Evolutionary conservation across 2,329 filamentous ascomycete genomes (phyloP).

Genomic region (Atkinsonella hypoxylon): DNA sequence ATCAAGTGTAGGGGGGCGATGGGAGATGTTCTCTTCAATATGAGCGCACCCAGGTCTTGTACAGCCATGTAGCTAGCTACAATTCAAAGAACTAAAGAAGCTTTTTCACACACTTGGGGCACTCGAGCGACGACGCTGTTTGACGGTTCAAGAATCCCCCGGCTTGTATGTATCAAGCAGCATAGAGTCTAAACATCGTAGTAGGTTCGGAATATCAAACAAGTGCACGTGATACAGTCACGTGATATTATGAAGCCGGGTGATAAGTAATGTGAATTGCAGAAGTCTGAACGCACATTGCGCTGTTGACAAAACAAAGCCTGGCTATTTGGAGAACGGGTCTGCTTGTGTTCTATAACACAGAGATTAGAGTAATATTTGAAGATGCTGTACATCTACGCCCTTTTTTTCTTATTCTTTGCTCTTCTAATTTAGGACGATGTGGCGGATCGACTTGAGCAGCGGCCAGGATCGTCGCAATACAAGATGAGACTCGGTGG

Average conservation of each 20-base stretch:
- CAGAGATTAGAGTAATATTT: too few species aligned
- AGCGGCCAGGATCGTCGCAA: neutral
- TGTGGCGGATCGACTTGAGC: neutral
- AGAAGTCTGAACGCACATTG: too few species aligned
- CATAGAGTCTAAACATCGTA: neutral
- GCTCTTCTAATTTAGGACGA: neutral
- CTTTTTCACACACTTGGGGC: neutral
- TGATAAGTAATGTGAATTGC: too few species aligned
- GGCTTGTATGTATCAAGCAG: neutral
- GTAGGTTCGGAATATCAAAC: too few species aligned
- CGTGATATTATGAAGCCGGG: too few species aligned
- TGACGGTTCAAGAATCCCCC: too few species aligned
- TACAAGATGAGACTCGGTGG: neutral
- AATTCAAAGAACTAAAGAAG: neutral
- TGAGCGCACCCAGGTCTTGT: neutral
- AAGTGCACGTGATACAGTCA: too few species aligned
- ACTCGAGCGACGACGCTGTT: neutral
- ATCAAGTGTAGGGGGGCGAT: neutral
- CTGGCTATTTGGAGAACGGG: too few species aligned
- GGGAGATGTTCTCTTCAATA: neutral
- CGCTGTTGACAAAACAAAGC: too few species aligned
- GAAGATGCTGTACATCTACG: too few species aligned
- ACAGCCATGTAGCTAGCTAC: conserved; percentile 8
- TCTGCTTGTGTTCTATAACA: too few species aligned
- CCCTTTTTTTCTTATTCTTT: neutral